phyloP scores from a whole-genome alignment of 345 rosid genomes.

The Eucalyptus fibrosa region DNA sequence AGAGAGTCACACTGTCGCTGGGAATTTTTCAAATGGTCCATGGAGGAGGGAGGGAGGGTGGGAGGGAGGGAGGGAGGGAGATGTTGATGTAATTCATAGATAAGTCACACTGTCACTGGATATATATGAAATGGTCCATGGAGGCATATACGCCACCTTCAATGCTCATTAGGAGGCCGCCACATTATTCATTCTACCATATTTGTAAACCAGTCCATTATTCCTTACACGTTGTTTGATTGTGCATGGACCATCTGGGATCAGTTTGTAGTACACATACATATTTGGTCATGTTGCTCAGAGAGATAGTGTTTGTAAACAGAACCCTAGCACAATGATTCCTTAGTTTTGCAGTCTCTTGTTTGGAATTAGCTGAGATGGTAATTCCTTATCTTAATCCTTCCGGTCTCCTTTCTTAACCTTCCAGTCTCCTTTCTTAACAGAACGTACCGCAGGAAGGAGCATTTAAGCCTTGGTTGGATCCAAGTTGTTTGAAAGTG shows the following conservation, averaged over 20 bases:
- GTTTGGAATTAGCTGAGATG: background rate
- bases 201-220: background rate
- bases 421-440: background rate
- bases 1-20: too few relatives aligned
- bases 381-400: background rate
- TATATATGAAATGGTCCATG: background rate
- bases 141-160: background rate
- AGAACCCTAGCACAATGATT: background rate
- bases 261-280: background rate
- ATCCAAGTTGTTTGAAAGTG: conserved; percentile 10
- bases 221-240: background rate
- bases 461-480: conserved; percentile 45
- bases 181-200: background rate
- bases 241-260: background rate
- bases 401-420: background rate
- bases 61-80: too few relatives aligned
- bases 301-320: background rate
- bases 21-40: too few relatives aligned
- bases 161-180: background rate
- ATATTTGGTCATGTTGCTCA: background rate
- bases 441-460: conserved; percentile 41
- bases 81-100: background rate
- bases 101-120: background rate
- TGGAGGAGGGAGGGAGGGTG: too few relatives aligned
- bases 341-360: background rate